A percentile compares a stretch with the other conserved stretches of the same genome.
phyloP scores from a whole-genome alignment of 305 asterid genomes.

The Solanum aculeatissimum region DNA sequence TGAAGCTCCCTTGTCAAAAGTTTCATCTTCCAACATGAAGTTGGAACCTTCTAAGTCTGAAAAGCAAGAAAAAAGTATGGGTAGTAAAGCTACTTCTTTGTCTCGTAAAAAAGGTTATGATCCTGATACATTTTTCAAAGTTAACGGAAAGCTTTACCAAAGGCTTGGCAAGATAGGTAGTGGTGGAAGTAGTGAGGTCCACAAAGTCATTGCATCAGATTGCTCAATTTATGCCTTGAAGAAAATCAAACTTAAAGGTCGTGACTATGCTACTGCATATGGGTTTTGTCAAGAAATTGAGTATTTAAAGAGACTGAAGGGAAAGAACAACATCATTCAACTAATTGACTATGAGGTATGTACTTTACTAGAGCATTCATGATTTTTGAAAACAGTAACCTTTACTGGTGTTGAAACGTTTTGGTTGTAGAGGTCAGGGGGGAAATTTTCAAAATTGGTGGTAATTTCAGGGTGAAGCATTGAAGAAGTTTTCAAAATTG shows the following conservation, averaged over 20 bases:
- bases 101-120: constrained; percentile 81
- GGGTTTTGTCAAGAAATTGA: constrained; percentile 96
- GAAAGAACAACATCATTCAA: constrained; percentile 85
- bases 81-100: constrained; percentile 47
- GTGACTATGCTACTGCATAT: constrained; percentile 90
- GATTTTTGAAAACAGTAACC: background rate
- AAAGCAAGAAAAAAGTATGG: constrained; percentile 48
- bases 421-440: background rate
- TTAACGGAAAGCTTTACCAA: constrained; percentile 90
- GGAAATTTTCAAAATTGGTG: background rate
- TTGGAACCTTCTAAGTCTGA: constrained; percentile 43
- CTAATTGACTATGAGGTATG: constrained; percentile 88
- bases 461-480: background rate
- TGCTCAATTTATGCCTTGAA: constrained; percentile 86
- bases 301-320: constrained; percentile 68
- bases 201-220: constrained; percentile 89
- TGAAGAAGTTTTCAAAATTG: background rate
- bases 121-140: constrained; percentile 86
- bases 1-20: constrained; percentile 27
- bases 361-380: background rate
- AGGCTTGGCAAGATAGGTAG: constrained; percentile 99
- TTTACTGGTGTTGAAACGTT: background rate
- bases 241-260: constrained; percentile 93
- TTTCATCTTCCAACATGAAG: constrained; percentile 29
- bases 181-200: constrained; percentile 98